Base-by-base conservation (phyloP, 208 protist genomes). In the Angomonas desouzai region DNA sequence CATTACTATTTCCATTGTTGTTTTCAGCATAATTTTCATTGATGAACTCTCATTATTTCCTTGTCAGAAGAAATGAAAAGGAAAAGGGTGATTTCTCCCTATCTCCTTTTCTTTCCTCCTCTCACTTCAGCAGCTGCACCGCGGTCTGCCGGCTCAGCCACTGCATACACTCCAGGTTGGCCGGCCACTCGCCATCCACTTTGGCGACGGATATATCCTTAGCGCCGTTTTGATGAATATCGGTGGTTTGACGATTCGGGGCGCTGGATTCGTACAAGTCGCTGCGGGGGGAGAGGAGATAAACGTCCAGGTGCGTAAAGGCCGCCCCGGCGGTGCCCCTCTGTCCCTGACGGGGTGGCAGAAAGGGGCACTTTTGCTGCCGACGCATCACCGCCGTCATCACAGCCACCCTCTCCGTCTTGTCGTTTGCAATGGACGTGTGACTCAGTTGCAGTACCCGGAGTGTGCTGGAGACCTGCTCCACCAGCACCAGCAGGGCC, bases 401-500 rank as follows among this genome's bases (percentile, higher is more conserved):
- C 48, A 85, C 70, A n/a, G 72, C 62, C 22, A 62, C 68, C 48
- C 82, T 51, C 28, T 82, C 72, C 18, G 27, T 32, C 13, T 67
- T 30, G 28, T 72, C 75, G 30, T 84, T 79, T 6, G 77, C 72
- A 51, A 89, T 72, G 34, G 79, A 66, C 10, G 75, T 79, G 65
- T 77, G 51, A 27, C 77, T 77, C 20, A 88, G 63, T 55, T 76
- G 30, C 10, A 92, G 55, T 30, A 68, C 56, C 23, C 64, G 49
- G 51, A 92, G 28, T 28, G 71, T 78, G 13, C 23, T 57, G 0
- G 78, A 73, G 4, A 72, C 73, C 71, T 92, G 85, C 33, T 88
- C 85, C 34, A 89, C 23, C 16, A 92, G 68, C 10, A 81, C 67
- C 30, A 79, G 51, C n/a, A 84, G 48, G 22, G 85, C 66, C 23